Percentiles rank a stretch among this genome's conserved stretches.
Conservation (phyloP, 306 rosid genomes). For the Cucumis cinereus region DNA sequence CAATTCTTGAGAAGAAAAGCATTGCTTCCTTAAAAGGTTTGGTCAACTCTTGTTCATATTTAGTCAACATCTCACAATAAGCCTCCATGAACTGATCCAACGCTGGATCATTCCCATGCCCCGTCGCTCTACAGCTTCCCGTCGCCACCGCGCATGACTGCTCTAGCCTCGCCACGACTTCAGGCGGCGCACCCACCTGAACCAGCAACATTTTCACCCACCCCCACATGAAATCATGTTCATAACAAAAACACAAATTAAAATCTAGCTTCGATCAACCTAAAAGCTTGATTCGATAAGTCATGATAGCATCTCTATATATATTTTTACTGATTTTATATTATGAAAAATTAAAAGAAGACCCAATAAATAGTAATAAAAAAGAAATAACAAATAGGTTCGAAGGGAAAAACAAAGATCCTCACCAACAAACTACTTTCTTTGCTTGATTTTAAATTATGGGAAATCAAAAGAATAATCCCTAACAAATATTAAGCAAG, state of each 20-base stretch:
- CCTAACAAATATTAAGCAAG: not conserved
- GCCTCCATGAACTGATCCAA: slow-evolving; percentile 54
- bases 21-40: slow-evolving; percentile 39
- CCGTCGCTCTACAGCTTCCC: slow-evolving; percentile 5
- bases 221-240: not conserved
- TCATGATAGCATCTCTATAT: no score
- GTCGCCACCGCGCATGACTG: slow-evolving; percentile 8
- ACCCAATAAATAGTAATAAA: not conserved
- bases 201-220: not conserved
- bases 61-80: slow-evolving; percentile 38
- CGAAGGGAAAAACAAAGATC: no score
- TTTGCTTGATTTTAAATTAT: not conserved
- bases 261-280: no score
- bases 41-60: slow-evolving; percentile 37
- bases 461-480: not conserved
- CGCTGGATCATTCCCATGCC: slow-evolving; percentile 21
- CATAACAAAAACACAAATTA: not conserved
- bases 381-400: not conserved
- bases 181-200: slow-evolving; percentile 37
- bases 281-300: no score
- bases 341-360: not conserved
- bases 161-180: slow-evolving; percentile 29
- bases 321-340: not conserved
- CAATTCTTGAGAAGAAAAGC: slow-evolving; percentile 27
- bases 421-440: no score